phyloP scores from a whole-genome alignment of 306 rosid genomes.

The Corylus avellana region DNA sequence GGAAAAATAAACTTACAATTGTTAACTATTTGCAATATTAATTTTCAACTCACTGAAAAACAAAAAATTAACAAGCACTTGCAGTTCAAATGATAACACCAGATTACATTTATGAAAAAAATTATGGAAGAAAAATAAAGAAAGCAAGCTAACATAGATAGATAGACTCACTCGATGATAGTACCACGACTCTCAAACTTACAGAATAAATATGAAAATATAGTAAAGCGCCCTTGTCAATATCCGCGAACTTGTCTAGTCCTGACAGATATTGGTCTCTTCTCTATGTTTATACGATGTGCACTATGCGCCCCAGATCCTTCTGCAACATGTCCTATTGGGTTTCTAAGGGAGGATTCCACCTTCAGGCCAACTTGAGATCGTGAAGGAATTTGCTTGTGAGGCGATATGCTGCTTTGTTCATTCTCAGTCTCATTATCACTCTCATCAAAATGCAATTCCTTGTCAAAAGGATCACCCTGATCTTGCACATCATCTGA shows the following conservation, averaged over 20 bases:
- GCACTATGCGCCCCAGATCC: constrained; percentile 39
- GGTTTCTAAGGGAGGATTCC: constrained; percentile 25
- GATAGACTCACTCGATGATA: constrained; percentile 10
- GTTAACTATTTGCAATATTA: neutral
- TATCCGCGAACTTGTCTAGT: constrained; percentile 34
- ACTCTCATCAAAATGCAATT: constrained; percentile 49
- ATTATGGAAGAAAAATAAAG: constrained; percentile 19
- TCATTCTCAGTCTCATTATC: constrained; percentile 39
- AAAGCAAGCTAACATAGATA: constrained; percentile 5
- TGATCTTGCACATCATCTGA: constrained; percentile 24
- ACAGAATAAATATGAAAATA: neutral
- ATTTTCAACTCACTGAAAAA: neutral
- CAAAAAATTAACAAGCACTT: neutral
- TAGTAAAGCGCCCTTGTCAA: constrained; percentile 8
- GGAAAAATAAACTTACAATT: neutral
- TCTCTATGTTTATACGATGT: constrained; percentile 40
- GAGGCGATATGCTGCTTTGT: constrained; percentile 26
- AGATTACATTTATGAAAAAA: constrained; percentile 13
- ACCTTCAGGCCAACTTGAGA: constrained; percentile 34
- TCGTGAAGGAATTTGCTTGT: constrained; percentile 32
- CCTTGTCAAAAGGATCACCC: constrained; percentile 33
- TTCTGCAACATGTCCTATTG: constrained; percentile 19
- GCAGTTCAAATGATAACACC: constrained; percentile 5
- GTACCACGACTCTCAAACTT: constrained; percentile 25
- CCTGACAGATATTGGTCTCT: constrained; percentile 61